Evolutionary conservation across 2,329 filamentous ascomycete species (phyloP).

Genomic region (Huntiella bhutanensis): DNA sequence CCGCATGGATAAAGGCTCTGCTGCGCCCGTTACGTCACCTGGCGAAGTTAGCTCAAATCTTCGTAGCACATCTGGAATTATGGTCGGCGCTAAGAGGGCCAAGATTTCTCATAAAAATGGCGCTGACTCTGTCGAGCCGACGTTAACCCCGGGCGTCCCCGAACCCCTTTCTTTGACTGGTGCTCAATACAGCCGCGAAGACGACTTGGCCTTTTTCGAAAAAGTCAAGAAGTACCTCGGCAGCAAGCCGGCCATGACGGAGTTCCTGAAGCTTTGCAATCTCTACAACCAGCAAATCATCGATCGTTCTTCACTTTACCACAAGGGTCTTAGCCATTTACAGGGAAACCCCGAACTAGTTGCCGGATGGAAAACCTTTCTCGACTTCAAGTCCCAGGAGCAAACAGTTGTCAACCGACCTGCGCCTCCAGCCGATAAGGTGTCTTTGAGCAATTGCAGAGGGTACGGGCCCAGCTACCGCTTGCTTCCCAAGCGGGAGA

Average conservation of each 20-base stretch:
- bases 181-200: conserved; percentile 53
- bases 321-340: conserved; percentile 71
- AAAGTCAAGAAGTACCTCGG: conserved; percentile 89
- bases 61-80: conserved; percentile 6
- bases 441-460: conserved; percentile 89
- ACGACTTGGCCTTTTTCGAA: conserved; percentile 89
- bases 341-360: conserved; percentile 79
- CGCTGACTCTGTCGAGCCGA: conserved; percentile 55
- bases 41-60: conserved; percentile 8
- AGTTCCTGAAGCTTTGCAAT: conserved; percentile 94
- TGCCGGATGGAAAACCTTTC: conserved; percentile 68
- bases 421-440: conserved; percentile 54
- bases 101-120: conserved; percentile 56
- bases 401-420: conserved; percentile 63
- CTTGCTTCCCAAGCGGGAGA: conserved; percentile 73
- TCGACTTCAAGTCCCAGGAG: conserved; percentile 59
- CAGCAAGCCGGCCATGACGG: conserved; percentile 81
- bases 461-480: conserved; percentile 93
- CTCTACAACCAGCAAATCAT: conserved; percentile 87
- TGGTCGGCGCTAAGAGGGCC: conserved; percentile 34
- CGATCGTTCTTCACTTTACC: conserved; percentile 62
- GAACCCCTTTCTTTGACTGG: conserved; percentile 66
- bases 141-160: conserved; percentile 70
- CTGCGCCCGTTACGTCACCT: conserved; percentile 18
- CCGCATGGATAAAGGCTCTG: conserved; percentile 36